These are phyloP conservation scores for Reticulascus tulasneorum DNA, from an alignment of 2,329 filamentous ascomycete species.

Conservation along the genomic window DNA sequence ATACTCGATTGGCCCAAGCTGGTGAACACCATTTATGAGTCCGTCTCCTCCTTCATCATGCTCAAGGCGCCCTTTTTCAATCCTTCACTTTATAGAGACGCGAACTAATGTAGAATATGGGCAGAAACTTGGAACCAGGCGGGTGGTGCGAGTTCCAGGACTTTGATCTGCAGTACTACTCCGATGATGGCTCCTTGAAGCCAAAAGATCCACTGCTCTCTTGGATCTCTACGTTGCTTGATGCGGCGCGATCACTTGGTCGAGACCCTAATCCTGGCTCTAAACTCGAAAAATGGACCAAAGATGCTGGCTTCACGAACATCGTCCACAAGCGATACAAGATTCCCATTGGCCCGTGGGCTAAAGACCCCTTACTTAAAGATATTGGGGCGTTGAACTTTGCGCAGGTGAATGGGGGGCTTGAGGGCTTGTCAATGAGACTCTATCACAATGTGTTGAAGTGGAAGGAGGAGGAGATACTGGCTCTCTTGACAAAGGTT, in stretches of 20 bases:
- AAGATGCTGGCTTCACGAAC: conserved; percentile 33
- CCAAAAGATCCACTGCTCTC: conserved; percentile 3
- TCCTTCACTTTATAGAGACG: too few relatives aligned
- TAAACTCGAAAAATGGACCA: conserved; percentile 23
- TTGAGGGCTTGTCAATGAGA: conserved; percentile 20
- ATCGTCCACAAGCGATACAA: conserved; percentile 25
- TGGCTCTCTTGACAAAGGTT: conserved; percentile 22
- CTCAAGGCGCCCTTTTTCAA: too few relatives aligned
- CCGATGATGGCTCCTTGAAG: conserved; percentile 18
- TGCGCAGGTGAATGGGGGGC: conserved; percentile 13
- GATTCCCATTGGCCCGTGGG: conserved; percentile 31
- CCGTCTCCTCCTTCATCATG: not conserved
- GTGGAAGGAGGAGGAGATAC: conserved; percentile 21
- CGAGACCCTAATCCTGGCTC: conserved; percentile 25
- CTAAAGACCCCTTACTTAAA: conserved; percentile 25
- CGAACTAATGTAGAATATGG: too few relatives aligned
- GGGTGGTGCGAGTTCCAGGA: conserved; percentile 26
- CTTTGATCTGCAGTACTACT: conserved; percentile 16
- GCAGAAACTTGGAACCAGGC: conserved; percentile 28
- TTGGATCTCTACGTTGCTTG: conserved; percentile 15
- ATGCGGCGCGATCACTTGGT: conserved; percentile 17
- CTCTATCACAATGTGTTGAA: conserved; percentile 23
- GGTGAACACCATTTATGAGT: conserved; percentile 4
- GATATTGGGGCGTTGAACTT: conserved; percentile 23
- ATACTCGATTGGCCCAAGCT: conserved; percentile 6